Evolutionary conservation across 1,284 basidiomycete genomes (phyloP).

Genomic region (Coniferiporia weirii): DNA sequence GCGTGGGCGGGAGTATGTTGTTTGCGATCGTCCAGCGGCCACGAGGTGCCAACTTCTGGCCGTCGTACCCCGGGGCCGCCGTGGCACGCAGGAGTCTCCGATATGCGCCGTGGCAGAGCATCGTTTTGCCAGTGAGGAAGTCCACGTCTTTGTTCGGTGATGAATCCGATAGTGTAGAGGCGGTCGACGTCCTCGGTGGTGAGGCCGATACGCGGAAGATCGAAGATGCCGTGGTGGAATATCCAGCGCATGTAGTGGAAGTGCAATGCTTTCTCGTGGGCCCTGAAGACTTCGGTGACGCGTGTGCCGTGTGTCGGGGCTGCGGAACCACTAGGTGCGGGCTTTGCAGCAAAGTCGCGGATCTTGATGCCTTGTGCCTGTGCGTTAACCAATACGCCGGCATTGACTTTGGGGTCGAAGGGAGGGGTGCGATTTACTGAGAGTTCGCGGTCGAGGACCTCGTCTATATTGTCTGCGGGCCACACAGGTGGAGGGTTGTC

Average conservation of each 20-base stretch:
- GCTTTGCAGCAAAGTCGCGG: background rate
- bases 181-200: slow-evolving; percentile 7
- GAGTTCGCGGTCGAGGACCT: background rate
- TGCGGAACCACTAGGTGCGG: no score
- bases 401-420: background rate
- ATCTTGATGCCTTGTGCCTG: background rate
- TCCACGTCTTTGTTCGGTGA: background rate
- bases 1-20: background rate
- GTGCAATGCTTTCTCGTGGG: background rate
- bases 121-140: background rate
- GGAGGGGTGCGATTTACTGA: background rate
- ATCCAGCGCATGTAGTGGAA: slow-evolving; percentile 5
- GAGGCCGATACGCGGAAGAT: background rate
- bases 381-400: background rate
- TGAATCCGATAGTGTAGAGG: background rate
- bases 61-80: background rate
- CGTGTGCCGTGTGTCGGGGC: background rate
- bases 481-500: background rate
- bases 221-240: slow-evolving; percentile 1
- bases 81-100: background rate
- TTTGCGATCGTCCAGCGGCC: background rate
- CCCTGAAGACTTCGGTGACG: background rate
- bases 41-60: background rate
- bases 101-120: background rate
- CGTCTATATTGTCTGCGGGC: background rate